phyloP scores from a whole-genome alignment of 108 stramenopile species.

The Skeletonema grethae region DNA sequence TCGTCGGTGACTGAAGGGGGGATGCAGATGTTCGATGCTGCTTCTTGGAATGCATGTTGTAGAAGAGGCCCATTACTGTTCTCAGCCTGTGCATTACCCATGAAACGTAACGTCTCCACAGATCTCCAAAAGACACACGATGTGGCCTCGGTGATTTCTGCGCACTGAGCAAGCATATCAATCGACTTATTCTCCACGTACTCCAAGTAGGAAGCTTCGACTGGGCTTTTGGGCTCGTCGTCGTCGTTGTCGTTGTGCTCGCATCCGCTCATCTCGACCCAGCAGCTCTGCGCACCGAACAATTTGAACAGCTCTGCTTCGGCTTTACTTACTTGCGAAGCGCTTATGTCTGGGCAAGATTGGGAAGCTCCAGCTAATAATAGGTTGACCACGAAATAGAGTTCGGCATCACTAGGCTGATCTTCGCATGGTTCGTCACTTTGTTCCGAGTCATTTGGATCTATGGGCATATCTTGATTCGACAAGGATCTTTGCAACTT shows the following conservation, averaged over 20 bases:
- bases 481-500: conserved; percentile 7
- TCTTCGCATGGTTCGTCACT: conserved; percentile 9
- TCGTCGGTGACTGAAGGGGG: conserved; percentile 18
- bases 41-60: background rate
- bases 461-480: background rate
- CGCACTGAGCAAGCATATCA: conserved; percentile 29
- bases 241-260: no score
- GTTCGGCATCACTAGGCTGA: conserved; percentile 8
- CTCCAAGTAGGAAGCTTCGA: conserved; percentile 7
- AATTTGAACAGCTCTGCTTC: conserved; percentile 29
- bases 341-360: conserved; percentile 8
- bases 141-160: conserved; percentile 6
- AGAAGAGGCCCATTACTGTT: background rate
- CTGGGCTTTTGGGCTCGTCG: background rate
- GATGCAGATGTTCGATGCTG: conserved; percentile 3
- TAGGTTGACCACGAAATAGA: conserved; percentile 10
- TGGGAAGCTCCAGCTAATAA: conserved; percentile 27
- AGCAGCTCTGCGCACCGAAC: conserved; percentile 28
- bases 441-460: conserved; percentile 1
- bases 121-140: conserved; percentile 26
- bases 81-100: conserved; percentile 8
- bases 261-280: conserved; percentile 8
- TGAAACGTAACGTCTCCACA: conserved; percentile 21
- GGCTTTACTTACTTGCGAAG: conserved; percentile 12
- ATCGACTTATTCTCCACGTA: conserved; percentile 15